These are phyloP conservation scores for Penicillium decumbens DNA, from an alignment of 2,329 filamentous ascomycete genomes.

Conservation along the genomic window DNA sequence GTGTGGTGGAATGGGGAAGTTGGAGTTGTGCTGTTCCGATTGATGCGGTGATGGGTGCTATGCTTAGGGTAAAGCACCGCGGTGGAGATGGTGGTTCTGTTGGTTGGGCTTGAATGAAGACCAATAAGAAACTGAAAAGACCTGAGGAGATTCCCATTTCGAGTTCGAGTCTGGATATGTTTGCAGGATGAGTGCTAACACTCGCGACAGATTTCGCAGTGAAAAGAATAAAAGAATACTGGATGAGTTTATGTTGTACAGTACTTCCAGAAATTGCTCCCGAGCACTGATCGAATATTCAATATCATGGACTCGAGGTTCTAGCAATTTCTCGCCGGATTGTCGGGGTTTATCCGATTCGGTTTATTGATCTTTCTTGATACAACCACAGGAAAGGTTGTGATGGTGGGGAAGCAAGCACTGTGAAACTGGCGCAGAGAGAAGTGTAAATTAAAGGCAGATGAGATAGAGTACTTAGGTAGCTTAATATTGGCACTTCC, in stretches of 20 bases:
- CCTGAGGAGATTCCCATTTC: conserved; percentile 35
- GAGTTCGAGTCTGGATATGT: not conserved
- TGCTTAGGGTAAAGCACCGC: conserved; percentile 26
- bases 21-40: conserved; percentile 7
- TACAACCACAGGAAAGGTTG: too few species aligned
- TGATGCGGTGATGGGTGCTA: conserved; percentile 2
- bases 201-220: not conserved
- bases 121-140: conserved; percentile 44
- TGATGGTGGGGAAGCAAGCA: too few species aligned
- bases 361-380: too few species aligned
- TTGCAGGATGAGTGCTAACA: not conserved
- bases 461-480: too few species aligned
- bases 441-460: too few species aligned
- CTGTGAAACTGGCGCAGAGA: too few species aligned
- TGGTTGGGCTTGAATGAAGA: conserved; percentile 34
- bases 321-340: too few species aligned
- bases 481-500: too few species aligned
- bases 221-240: not conserved
- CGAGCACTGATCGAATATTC: too few species aligned
- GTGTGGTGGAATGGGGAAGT: conserved; percentile 4
- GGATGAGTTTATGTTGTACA: not conserved
- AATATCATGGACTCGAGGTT: too few species aligned
- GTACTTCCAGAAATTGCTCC: too few species aligned
- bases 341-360: too few species aligned
- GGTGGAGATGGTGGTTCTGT: conserved; percentile 18